Percentiles rank a stretch among this genome's conserved stretches.
phyloP scores from a whole-genome alignment of 1,139 yeast genomes.

The Debaryomycetaceae sp. region DNA sequence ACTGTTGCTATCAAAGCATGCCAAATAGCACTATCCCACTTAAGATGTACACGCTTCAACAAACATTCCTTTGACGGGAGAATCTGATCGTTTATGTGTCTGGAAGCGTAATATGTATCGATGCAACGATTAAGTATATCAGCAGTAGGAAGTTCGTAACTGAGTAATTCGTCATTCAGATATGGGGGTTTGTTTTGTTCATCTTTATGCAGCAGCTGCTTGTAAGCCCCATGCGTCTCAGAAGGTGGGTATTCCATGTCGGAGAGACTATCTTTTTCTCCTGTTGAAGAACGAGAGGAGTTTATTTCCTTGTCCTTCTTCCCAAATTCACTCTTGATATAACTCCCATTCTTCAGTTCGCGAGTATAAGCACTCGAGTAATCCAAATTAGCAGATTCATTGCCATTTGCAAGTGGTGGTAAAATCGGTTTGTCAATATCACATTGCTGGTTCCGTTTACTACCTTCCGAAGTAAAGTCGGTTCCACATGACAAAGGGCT shows the following conservation, averaged over 20 bases:
- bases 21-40: conserved; percentile 36
- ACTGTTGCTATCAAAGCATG: conserved; percentile 47
- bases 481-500: background rate
- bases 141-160: conserved; percentile 43
- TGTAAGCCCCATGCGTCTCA: background rate
- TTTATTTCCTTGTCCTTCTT: background rate
- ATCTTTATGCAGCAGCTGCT: background rate
- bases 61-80: conserved; percentile 41
- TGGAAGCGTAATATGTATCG: conserved; percentile 46
- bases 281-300: background rate
- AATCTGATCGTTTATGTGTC: conserved; percentile 44
- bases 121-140: conserved; percentile 31
- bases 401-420: background rate
- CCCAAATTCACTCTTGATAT: background rate
- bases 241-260: background rate
- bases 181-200: conserved; percentile 1
- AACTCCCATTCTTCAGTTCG: background rate
- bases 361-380: background rate
- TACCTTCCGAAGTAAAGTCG: background rate
- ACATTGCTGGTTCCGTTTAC: background rate
- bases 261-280: background rate
- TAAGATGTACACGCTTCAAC: conserved; percentile 28
- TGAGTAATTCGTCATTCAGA: conserved; percentile 9
- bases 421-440: background rate
- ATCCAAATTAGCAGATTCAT: background rate